A percentile compares a stretch with the other conserved stretches of the same genome.
Conservation (phyloP, 768 basidiomycete species). For the Mycena rebaudengoi region DNA sequence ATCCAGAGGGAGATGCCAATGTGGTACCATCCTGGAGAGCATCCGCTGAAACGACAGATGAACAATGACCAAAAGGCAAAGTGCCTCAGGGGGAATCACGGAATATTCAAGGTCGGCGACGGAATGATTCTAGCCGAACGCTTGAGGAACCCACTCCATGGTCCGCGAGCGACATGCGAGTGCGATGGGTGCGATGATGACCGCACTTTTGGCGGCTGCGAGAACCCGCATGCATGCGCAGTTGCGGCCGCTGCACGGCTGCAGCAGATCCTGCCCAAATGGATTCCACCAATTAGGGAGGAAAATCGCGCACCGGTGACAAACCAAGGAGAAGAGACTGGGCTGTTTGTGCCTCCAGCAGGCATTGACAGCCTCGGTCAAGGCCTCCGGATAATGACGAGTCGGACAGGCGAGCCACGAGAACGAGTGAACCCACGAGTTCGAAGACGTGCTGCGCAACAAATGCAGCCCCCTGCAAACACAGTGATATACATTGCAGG, state of each 20-base stretch:
- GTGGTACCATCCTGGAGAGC: conserved; percentile 15
- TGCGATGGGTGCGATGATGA: conserved; percentile 2
- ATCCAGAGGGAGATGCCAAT: conserved; percentile 10
- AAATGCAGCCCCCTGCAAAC: not conserved
- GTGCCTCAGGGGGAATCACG: conserved; percentile 7
- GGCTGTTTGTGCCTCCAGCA: not conserved
- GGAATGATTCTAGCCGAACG: not conserved
- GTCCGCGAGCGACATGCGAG: not conserved
- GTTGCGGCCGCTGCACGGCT: not conserved
- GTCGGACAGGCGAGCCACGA: not conserved
- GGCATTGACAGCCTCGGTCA: not conserved
- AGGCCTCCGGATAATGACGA: not conserved
- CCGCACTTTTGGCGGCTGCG: not conserved
- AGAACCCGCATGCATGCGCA: conserved; percentile 12
- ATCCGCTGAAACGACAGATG: not conserved
- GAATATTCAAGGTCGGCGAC: not conserved
- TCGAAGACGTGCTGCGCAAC: not conserved
- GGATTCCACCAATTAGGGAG: not conserved
- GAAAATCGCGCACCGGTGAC: not conserved
- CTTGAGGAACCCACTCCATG: not conserved
- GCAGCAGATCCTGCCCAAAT: not conserved
- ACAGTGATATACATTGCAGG: not conserved
- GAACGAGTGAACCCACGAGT: not conserved
- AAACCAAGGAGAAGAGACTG: not conserved
- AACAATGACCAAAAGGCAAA: not conserved